phyloP scores from a whole-genome alignment of 371 early-diverging fungal genomes.

The Vairimorpha necatrix region DNA sequence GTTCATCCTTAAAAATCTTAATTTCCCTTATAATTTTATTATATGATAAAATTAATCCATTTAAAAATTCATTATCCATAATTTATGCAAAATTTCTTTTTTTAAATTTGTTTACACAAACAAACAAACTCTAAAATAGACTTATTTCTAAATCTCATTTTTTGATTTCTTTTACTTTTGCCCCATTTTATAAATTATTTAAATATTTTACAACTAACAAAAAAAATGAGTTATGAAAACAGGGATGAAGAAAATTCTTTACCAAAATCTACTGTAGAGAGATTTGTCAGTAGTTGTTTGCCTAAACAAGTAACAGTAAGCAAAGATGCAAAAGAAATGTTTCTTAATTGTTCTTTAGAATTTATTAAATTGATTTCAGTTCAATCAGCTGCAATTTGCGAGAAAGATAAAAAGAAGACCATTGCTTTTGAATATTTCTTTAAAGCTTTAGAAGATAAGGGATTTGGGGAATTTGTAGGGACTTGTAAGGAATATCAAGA shows the following conservation, averaged over 20 bases:
- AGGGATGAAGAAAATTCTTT: constrained; percentile 57
- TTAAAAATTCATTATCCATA: constrained; percentile 42
- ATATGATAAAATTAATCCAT: constrained; percentile 32
- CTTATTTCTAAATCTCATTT: constrained; percentile 2
- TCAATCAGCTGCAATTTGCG: constrained; percentile 89
- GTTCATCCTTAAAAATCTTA: constrained; percentile 5
- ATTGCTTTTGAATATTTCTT: constrained; percentile 92
- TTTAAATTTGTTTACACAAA: neutral
- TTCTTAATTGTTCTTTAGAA: constrained; percentile 80
- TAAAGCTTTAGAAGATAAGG: constrained; percentile 75
- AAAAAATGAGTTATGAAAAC: constrained; percentile 39
- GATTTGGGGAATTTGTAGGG: constrained; percentile 79
- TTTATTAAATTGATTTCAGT: constrained; percentile 66
- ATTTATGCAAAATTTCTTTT: constrained; percentile 10
- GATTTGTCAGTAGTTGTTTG: constrained; percentile 85
- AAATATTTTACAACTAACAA: neutral
- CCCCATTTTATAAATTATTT: neutral
- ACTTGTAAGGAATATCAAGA: constrained; percentile 78
- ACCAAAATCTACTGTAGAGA: constrained; percentile 81
- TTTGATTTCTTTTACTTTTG: neutral
- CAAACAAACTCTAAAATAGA: neutral
- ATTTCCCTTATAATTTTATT: constrained; percentile 21
- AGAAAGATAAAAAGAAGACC: constrained; percentile 89
- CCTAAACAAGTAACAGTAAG: constrained; percentile 72
- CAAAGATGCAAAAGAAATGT: constrained; percentile 83